Conservation (phyloP, 768 basidiomycete genomes). For the Guyanaporus albipodus region DNA sequence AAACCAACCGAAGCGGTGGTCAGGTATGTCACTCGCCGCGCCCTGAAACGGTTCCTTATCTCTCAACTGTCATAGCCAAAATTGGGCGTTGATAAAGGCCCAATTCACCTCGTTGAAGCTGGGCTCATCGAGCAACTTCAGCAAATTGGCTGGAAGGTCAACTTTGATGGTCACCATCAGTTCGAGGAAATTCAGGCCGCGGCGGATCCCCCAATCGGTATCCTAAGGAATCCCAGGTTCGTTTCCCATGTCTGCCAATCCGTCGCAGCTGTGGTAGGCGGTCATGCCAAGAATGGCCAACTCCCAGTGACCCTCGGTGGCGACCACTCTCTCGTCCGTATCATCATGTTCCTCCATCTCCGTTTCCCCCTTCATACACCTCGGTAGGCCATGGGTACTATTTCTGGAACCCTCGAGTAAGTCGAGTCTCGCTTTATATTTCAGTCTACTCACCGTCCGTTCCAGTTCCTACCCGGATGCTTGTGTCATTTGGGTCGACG, state of each 20-base stretch:
- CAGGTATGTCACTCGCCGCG: constrained; percentile 28
- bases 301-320: constrained; percentile 92
- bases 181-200: constrained; percentile 70
- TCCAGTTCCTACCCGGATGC: constrained; percentile 68
- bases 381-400: constrained; percentile 82
- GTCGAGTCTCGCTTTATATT: constrained; percentile 11
- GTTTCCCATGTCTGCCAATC: constrained; percentile 81
- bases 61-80: constrained; percentile 46
- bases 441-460: constrained; percentile 3
- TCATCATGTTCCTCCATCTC: not conserved
- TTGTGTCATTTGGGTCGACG: constrained; percentile 95
- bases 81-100: constrained; percentile 81
- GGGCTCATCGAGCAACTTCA: constrained; percentile 77
- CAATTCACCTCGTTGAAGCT: constrained; percentile 84
- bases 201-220: constrained; percentile 68
- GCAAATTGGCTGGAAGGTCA: constrained; percentile 81
- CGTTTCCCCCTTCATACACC: constrained; percentile 2
- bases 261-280: constrained; percentile 73
- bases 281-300: constrained; percentile 70
- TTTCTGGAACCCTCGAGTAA: constrained; percentile 81
- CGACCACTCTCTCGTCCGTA: constrained; percentile 85
- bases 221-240: constrained; percentile 84
- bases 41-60: constrained; percentile 10
- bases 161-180: constrained; percentile 86
- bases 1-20: constrained; percentile 24